A percentile compares a stretch with the other conserved stretches of the same genome.
Conservation (phyloP, 2,329 filamentous ascomycete genomes). For the Aureobasidium sp. region DNA sequence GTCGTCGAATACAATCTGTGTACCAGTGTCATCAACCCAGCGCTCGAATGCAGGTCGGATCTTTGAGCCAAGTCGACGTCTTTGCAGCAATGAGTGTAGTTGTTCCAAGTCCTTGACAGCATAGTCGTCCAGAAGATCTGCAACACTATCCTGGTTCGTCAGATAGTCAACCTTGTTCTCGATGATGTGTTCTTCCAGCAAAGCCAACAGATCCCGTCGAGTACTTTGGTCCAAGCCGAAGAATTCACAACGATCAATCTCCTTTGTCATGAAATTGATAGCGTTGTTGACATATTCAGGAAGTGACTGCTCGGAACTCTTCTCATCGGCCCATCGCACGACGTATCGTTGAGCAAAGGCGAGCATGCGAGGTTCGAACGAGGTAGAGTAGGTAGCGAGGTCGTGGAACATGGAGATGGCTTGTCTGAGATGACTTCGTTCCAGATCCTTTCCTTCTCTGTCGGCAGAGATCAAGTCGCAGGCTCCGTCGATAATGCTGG, state of each 20-base stretch:
- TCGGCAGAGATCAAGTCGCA: constrained; percentile 70
- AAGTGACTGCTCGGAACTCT: constrained; percentile 53
- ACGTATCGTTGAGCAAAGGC: constrained; percentile 61
- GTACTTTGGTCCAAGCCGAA: constrained; percentile 80
- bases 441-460: constrained; percentile 48
- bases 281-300: constrained; percentile 68
- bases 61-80: constrained; percentile 60
- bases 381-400: constrained; percentile 36
- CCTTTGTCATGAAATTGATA: constrained; percentile 58
- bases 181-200: constrained; percentile 67
- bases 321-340: constrained; percentile 57
- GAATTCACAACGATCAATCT: constrained; percentile 67
- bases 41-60: constrained; percentile 66
- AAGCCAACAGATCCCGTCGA: constrained; percentile 63
- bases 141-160: constrained; percentile 46
- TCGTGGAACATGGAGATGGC: constrained; percentile 41
- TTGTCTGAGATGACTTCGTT: constrained; percentile 60
- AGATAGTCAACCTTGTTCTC: constrained; percentile 50
- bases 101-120: constrained; percentile 63
- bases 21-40: constrained; percentile 70
- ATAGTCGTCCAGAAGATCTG: constrained; percentile 62
- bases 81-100: constrained; percentile 68
- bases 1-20: constrained; percentile 70
- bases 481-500: constrained; percentile 56
- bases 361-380: constrained; percentile 73